Conservation (phyloP, 305 asterid species). For the Solanum hybrid region DNA sequence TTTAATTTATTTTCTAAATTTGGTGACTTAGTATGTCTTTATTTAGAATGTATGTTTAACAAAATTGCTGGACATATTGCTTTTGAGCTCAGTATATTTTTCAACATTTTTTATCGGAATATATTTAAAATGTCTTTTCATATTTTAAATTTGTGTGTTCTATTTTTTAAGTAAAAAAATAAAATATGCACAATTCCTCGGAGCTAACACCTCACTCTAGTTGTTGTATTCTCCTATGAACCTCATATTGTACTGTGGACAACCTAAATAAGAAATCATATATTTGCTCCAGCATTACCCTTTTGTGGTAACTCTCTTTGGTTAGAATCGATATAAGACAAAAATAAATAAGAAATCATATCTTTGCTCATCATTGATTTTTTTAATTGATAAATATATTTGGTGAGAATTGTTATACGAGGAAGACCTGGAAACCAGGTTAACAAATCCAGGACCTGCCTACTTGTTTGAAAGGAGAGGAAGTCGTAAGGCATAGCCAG, state of each 20-base stretch:
- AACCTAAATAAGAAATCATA: neutral
- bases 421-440: neutral
- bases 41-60: neutral
- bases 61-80: neutral
- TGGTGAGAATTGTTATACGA: neutral
- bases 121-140: neutral
- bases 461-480: neutral
- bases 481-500: neutral
- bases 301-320: neutral
- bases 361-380: neutral
- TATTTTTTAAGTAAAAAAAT: neutral
- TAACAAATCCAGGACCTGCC: neutral
- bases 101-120: neutral
- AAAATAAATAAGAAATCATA: neutral
- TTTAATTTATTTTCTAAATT: neutral
- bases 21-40: neutral
- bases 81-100: neutral
- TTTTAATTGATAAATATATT: neutral
- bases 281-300: neutral
- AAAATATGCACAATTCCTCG: neutral
- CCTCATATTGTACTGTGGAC: neutral
- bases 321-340: neutral
- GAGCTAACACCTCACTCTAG: neutral
- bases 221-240: neutral
- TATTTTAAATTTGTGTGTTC: neutral